Evolutionary conservation across 202 grass and related monocot species (phyloP).

Genomic region (Schoenoplectus tabernaemontani): DNA sequence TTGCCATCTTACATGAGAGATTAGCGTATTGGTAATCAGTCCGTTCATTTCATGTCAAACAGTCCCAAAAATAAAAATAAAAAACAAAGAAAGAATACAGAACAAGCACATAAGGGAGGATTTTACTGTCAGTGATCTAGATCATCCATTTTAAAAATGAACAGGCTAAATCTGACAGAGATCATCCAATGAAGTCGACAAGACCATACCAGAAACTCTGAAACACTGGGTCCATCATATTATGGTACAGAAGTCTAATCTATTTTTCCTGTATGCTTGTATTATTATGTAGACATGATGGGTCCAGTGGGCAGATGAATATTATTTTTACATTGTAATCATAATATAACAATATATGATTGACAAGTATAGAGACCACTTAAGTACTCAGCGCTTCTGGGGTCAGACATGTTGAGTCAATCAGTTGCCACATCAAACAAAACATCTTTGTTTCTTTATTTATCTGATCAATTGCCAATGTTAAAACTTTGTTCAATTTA

Average conservation of each 20-base stretch:
- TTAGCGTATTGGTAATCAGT: not conserved
- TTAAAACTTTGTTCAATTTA: too few relatives aligned
- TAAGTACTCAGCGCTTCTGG: not conserved
- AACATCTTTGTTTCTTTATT: not conserved
- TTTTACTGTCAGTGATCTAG: not conserved
- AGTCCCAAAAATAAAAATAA: not conserved
- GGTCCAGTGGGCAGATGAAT: not conserved
- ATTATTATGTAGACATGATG: slow-evolving; percentile 5
- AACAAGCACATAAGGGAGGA: not conserved
- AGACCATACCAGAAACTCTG: not conserved
- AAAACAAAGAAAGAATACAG: not conserved
- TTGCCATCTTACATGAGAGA: not conserved
- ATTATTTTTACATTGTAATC: not conserved
- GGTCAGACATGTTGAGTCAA: not conserved
- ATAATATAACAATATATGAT: not conserved
- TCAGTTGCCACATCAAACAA: not conserved
- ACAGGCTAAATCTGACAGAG: not conserved
- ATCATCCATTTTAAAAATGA: not conserved
- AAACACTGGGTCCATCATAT: not conserved
- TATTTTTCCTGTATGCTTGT: not conserved
- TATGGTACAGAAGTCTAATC: not conserved
- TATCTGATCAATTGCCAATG: not conserved
- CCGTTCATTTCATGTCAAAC: not conserved
- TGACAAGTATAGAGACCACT: not conserved
- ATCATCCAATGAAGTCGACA: not conserved